Conservation (phyloP, 108 stramenopile species). For the Mediolabrus comicus region DNA sequence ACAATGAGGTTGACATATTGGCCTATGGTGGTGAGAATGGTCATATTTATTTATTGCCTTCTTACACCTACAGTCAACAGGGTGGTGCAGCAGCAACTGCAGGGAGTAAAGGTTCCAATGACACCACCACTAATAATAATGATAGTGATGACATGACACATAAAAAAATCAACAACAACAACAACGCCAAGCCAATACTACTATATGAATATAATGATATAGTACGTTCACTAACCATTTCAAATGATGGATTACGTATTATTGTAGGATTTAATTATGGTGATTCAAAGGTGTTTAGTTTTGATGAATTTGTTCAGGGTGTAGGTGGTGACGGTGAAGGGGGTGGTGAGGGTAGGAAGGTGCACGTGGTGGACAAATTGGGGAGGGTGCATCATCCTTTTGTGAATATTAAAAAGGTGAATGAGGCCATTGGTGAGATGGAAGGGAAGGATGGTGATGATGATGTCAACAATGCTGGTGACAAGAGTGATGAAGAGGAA, state of each 20-base stretch:
- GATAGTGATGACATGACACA: background rate
- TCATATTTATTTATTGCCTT: slow-evolving; percentile 25
- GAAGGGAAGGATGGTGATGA: slow-evolving; percentile 6
- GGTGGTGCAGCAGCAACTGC: background rate
- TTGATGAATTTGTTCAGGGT: slow-evolving; percentile 25
- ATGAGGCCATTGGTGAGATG: background rate
- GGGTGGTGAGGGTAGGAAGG: background rate
- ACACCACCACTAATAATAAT: background rate
- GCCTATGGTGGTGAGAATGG: slow-evolving; percentile 80
- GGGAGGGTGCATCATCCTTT: background rate
- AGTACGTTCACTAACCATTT: slow-evolving; percentile 62
- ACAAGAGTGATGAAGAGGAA: background rate
- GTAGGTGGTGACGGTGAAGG: background rate
- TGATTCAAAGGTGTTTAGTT: slow-evolving; percentile 51
- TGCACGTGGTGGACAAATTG: background rate
- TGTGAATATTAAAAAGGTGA: background rate
- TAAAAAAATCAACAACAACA: background rate
- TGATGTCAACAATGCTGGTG: slow-evolving; percentile 9
- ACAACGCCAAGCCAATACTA: slow-evolving; percentile 13
- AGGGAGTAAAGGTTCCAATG: background rate
- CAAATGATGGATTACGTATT: slow-evolving; percentile 57
- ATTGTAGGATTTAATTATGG: slow-evolving; percentile 77
- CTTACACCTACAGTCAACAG: background rate
- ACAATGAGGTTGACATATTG: slow-evolving; percentile 21
- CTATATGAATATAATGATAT: slow-evolving; percentile 49